These are phyloP conservation scores for Cytospora piceicola DNA, from an alignment of 2,329 filamentous ascomycete genomes.

Conservation along the genomic window DNA sequence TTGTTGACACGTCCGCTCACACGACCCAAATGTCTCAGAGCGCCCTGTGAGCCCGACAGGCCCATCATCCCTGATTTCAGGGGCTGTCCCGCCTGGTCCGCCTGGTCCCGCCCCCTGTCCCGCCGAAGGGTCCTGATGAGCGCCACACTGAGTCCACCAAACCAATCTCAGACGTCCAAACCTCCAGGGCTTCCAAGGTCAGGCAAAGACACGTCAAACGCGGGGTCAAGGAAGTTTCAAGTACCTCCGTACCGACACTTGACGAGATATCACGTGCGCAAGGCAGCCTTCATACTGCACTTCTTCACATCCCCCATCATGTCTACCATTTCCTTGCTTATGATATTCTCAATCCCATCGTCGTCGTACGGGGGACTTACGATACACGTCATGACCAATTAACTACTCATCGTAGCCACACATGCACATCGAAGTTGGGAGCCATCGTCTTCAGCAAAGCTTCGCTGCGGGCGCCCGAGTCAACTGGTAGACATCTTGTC, in stretches of 20 bases:
- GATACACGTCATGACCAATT: neutral
- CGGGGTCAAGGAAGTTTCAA: constrained; percentile 14
- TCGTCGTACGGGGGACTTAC: neutral
- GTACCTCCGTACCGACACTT: neutral
- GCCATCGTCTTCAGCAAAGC: neutral
- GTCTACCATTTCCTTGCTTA: neutral
- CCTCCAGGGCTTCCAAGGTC: too few species aligned
- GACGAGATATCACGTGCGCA: neutral
- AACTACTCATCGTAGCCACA: neutral
- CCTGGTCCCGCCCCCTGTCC: constrained; percentile 8
- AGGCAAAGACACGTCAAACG: constrained; percentile 21
- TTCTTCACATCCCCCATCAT: neutral
- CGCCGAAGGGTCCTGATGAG: neutral
- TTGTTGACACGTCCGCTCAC: constrained; percentile 22
- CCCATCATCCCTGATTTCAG: constrained; percentile 22
- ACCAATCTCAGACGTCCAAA: constrained; percentile 2
- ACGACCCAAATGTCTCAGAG: constrained; percentile 8
- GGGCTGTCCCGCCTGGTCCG: constrained; percentile 17
- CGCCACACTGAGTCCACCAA: constrained; percentile 1
- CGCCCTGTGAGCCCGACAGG: constrained; percentile 4
- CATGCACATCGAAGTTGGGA: neutral
- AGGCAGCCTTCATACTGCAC: neutral
- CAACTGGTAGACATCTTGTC: neutral
- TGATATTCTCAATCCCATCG: neutral
- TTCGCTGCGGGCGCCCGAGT: neutral